These are phyloP conservation scores for Fusarium austroafricanum DNA, from an alignment of 2,329 filamentous ascomycete species.

Conservation along the genomic window DNA sequence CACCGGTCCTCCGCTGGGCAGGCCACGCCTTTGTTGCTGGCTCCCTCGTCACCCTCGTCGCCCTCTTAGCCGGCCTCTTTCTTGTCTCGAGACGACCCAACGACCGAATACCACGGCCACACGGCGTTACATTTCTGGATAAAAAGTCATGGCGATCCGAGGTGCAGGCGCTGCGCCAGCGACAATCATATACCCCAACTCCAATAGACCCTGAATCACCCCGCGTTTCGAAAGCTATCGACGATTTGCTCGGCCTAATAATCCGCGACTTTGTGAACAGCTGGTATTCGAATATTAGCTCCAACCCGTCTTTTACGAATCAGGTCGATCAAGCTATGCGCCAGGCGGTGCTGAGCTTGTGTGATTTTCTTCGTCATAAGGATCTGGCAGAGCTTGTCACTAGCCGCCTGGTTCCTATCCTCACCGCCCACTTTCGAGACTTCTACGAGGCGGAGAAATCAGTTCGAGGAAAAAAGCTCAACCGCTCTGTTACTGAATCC, in stretches of 20 bases:
- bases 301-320: conserved; percentile 81
- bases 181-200: conserved; percentile 73
- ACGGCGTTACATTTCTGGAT: conserved; percentile 69
- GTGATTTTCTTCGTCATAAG: conserved; percentile 76
- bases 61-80: conserved; percentile 68
- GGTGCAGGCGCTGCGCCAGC: conserved; percentile 71
- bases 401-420: conserved; percentile 83
- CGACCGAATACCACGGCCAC: conserved; percentile 55
- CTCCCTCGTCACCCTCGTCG: conserved; percentile 65
- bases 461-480: conserved; percentile 88
- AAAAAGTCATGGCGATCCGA: conserved; percentile 76
- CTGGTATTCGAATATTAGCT: conserved; percentile 91
- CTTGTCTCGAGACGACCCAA: conserved; percentile 62
- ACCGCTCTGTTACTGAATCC: conserved; percentile 91
- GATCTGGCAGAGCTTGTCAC: conserved; percentile 88
- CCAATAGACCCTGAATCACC: conserved; percentile 82
- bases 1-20: conserved; percentile 84
- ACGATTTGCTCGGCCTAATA: conserved; percentile 80
- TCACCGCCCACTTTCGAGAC: conserved; percentile 89
- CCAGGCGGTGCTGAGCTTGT: conserved; percentile 75
- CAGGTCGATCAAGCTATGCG: conserved; percentile 87
- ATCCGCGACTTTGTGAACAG: conserved; percentile 85
- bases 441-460: conserved; percentile 90
- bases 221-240: conserved; percentile 81
- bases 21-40: conserved; percentile 86